These are phyloP conservation scores for Tuber umbilicatum DNA, from an alignment of 495 filamentous ascomycete species.

Conservation along the genomic window DNA sequence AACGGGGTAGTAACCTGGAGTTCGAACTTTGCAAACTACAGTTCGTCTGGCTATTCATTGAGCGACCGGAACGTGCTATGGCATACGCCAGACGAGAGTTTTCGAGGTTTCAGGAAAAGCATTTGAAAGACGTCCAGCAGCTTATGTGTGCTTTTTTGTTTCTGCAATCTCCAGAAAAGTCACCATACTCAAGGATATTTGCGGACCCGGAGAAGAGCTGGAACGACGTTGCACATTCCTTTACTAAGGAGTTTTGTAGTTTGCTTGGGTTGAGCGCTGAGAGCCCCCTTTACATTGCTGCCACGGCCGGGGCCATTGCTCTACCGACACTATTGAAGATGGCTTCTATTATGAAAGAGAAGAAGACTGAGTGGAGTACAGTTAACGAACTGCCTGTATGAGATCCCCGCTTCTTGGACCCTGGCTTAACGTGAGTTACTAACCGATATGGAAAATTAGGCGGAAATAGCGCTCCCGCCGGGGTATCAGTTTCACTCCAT, in stretches of 20 bases:
- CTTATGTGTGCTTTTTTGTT: constrained; percentile 72
- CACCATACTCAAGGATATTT: constrained; percentile 73
- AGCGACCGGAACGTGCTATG: constrained; percentile 52
- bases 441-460: constrained; percentile 44
- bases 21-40: constrained; percentile 86
- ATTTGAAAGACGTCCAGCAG: constrained; percentile 66
- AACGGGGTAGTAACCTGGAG: constrained; percentile 82
- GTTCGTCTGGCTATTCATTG: constrained; percentile 73
- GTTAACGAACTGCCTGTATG: constrained; percentile 76
- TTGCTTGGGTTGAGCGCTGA: constrained; percentile 79
- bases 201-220: constrained; percentile 60
- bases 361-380: constrained; percentile 90
- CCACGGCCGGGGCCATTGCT: constrained; percentile 84
- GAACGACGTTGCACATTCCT: constrained; percentile 71
- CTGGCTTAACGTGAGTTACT: not conserved
- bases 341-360: constrained; percentile 71
- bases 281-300: constrained; percentile 83
- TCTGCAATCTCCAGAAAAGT: constrained; percentile 54
- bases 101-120: constrained; percentile 59
- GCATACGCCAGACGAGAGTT: constrained; percentile 66
- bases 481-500: constrained; percentile 90
- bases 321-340: constrained; percentile 78
- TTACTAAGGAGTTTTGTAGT: constrained; percentile 93
- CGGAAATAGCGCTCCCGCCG: constrained; percentile 81
- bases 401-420: not conserved